Evolutionary conservation across 1,284 basidiomycete genomes (phyloP).

Genomic region (Rhizoctonia solani): DNA sequence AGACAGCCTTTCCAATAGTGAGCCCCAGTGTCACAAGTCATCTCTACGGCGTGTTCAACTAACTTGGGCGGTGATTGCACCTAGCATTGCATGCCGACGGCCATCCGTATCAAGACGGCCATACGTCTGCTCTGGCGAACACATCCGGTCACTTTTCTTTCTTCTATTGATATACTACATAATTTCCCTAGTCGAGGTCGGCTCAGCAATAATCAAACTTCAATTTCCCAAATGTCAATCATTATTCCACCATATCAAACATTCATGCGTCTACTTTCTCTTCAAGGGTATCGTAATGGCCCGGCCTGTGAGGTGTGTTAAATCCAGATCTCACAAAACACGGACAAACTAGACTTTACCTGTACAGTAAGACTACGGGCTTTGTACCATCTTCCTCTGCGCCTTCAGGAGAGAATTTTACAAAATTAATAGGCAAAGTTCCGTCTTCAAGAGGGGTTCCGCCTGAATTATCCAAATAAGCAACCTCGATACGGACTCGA

Average conservation of each 20-base stretch:
- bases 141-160: neutral
- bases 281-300: constrained; percentile 74
- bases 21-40: no score
- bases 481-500: constrained; percentile 69
- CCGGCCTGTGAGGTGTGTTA: constrained; percentile 55
- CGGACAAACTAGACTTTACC: constrained; percentile 54
- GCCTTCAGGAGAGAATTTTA: constrained; percentile 59
- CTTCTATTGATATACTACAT: neutral
- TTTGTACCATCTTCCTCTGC: constrained; percentile 47
- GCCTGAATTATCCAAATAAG: constrained; percentile 65
- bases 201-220: neutral
- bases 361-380: constrained; percentile 69
- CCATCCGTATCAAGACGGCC: no score
- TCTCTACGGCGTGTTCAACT: no score
- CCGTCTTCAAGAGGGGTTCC: constrained; percentile 45
- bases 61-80: no score
- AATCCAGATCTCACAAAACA: neutral
- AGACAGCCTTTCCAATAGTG: no score
- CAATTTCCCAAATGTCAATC: neutral
- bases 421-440: constrained; percentile 61
- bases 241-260: neutral
- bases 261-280: constrained; percentile 35
- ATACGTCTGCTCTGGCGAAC: neutral
- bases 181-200: neutral
- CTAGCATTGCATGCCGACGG: no score